phyloP scores from a whole-genome alignment of 805 yeast genomes.

The Candida yuanshanica region DNA sequence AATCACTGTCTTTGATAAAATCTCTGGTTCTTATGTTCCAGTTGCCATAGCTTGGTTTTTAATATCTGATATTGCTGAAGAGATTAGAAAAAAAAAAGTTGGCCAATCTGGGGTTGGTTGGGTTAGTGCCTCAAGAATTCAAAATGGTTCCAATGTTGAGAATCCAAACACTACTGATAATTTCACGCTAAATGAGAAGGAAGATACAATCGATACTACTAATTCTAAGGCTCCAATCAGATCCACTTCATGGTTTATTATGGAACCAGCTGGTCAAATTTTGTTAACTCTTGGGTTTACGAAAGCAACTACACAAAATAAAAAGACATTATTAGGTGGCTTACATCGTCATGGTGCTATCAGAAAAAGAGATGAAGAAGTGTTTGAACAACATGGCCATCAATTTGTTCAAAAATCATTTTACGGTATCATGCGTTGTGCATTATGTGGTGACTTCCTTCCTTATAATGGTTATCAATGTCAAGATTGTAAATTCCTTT shows the following conservation, averaged over 20 bases:
- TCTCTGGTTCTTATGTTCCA: constrained; percentile 63
- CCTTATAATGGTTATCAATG: constrained; percentile 84
- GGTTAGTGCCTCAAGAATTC: constrained; percentile 71
- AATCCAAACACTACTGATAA: constrained; percentile 21
- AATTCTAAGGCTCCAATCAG: constrained; percentile 29
- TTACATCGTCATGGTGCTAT: constrained; percentile 97
- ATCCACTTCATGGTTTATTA: constrained; percentile 78
- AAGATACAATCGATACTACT: constrained; percentile 1
- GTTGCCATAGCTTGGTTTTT: constrained; percentile 92
- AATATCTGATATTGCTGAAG: constrained; percentile 89
- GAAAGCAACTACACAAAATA: constrained; percentile 50
- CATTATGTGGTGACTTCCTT: constrained; percentile 92
- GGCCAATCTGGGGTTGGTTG: constrained; percentile 79
- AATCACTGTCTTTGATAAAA: constrained; percentile 77
- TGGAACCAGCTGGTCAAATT: constrained; percentile 94
- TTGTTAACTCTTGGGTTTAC: constrained; percentile 72
- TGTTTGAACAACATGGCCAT: constrained; percentile 94
- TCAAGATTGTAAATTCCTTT: constrained; percentile 75
- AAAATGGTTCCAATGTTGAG: constrained; percentile 14
- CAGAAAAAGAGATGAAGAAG: constrained; percentile 82
- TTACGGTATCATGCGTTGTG: constrained; percentile 95
- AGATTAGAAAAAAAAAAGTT: constrained; percentile 83
- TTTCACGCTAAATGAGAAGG: constrained; percentile 16
- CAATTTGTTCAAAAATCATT: constrained; percentile 93
- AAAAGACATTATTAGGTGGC: constrained; percentile 47